These are phyloP conservation scores for Candida dajiaensis DNA, from an alignment of 805 yeast genomes.

Conservation along the genomic window DNA sequence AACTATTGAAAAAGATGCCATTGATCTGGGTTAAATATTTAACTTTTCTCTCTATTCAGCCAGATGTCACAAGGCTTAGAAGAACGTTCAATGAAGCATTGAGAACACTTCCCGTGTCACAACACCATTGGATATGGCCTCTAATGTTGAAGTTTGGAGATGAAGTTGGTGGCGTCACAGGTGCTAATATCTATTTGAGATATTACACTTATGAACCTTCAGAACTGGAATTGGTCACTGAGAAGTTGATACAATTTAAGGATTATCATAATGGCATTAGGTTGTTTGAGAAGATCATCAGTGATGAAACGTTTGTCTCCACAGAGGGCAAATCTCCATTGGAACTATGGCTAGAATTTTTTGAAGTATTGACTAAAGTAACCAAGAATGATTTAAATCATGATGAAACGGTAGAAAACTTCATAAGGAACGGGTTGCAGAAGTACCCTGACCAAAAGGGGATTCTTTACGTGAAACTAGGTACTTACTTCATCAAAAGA, in stretches of 20 bases:
- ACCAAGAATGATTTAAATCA: slow-evolving; percentile 6
- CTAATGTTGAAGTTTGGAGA: slow-evolving; percentile 45
- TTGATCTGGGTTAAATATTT: slow-evolving; percentile 48
- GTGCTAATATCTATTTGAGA: slow-evolving; percentile 24
- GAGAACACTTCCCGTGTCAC: slow-evolving; percentile 40
- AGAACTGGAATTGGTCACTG: slow-evolving; percentile 28
- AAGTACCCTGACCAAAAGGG: slow-evolving; percentile 59
- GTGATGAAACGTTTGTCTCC: slow-evolving; percentile 30
- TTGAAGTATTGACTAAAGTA: slow-evolving; percentile 31
- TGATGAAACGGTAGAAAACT: slow-evolving; percentile 26
- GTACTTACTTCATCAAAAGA: slow-evolving; percentile 40
- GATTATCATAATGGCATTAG: slow-evolving; percentile 24
- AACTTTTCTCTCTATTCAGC: slow-evolving; percentile 31
- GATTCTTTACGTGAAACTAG: slow-evolving; percentile 39
- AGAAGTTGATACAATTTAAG: slow-evolving; percentile 29
- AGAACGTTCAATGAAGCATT: slow-evolving; percentile 45
- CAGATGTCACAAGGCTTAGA: slow-evolving; percentile 34
- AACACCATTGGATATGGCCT: slow-evolving; percentile 52
- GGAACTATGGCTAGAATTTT: slow-evolving; percentile 41
- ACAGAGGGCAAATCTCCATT: slow-evolving; percentile 37
- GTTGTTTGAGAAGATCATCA: slow-evolving; percentile 30
- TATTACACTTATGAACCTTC: slow-evolving; percentile 26
- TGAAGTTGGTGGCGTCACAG: slow-evolving; percentile 33
- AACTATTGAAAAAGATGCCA: slow-evolving; percentile 38
- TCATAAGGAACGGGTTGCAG: slow-evolving; percentile 29